Percentiles rank a stretch among this genome's conserved stretches.
phyloP scores from a whole-genome alignment of 2,329 filamentous ascomycete species.

The Claviceps africana region DNA sequence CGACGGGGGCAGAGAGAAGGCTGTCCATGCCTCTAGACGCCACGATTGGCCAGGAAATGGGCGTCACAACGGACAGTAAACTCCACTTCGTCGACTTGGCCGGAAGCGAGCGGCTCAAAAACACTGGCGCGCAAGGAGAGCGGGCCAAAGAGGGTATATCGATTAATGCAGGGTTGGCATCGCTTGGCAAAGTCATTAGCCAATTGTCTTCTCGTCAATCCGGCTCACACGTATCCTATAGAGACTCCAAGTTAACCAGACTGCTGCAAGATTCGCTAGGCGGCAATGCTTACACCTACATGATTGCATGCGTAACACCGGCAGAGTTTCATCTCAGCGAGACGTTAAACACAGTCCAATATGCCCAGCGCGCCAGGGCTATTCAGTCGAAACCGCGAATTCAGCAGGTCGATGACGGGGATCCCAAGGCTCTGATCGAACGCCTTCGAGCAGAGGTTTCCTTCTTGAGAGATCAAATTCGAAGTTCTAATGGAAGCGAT shows the following conservation, averaged over 20 bases:
- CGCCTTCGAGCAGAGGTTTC: conserved; percentile 85
- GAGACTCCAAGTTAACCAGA: conserved; percentile 92
- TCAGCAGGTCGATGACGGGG: conserved; percentile 81
- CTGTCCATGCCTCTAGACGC: conserved; percentile 76
- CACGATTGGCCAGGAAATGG: conserved; percentile 50
- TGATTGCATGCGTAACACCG: conserved; percentile 96
- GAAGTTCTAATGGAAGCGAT: conserved; percentile 56
- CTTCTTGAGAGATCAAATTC: conserved; percentile 87
- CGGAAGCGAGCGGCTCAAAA: conserved; percentile 91
- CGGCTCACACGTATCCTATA: conserved; percentile 88
- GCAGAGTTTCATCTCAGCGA: conserved; percentile 96
- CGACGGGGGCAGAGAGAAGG: conserved; percentile 60
- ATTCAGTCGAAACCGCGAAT: conserved; percentile 97
- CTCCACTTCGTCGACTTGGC: conserved; percentile 96
- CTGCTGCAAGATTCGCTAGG: conserved; percentile 92
- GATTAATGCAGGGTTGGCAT: conserved; percentile 91
- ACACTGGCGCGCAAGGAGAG: conserved; percentile 89
- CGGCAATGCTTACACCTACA: conserved; percentile 95
- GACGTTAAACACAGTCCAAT: conserved; percentile 93
- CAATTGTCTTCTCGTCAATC: conserved; percentile 83
- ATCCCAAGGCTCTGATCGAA: conserved; percentile 89
- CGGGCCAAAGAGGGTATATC: conserved; percentile 92
- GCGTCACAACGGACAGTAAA: conserved; percentile 89
- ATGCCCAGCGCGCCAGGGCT: conserved; percentile 85
- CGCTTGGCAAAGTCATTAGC: conserved; percentile 93